Percentiles rank a stretch among this genome's conserved stretches.
Evolutionary conservation across 768 basidiomycete species (phyloP).

Genomic region (Rhizopogon vesiculosus): DNA sequence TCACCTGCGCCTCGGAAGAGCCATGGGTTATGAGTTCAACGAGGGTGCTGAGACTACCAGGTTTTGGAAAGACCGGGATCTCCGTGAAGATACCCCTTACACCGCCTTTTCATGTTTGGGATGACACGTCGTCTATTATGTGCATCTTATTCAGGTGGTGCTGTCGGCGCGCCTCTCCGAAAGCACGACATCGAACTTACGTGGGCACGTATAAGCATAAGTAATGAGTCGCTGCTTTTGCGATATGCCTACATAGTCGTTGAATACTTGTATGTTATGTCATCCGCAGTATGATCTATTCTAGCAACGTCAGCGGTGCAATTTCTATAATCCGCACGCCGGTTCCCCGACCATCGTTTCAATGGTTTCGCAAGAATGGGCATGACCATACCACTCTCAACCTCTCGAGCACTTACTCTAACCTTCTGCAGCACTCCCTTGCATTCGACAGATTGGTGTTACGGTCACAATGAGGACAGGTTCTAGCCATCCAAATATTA

Average conservation of each 20-base stretch:
- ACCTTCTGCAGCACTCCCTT: no score
- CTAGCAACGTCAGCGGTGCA: background rate
- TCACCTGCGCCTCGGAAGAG: conserved; percentile 77
- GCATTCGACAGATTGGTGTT: background rate
- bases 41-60: conserved; percentile 69
- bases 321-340: no score
- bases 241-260: background rate
- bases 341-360: background rate
- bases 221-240: background rate
- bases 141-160: conserved; percentile 46
- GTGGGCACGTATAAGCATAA: background rate
- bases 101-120: conserved; percentile 8
- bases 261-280: background rate
- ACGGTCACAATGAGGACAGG: background rate
- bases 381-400: no score
- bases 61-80: conserved; percentile 77
- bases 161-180: conserved; percentile 31
- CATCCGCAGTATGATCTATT: background rate
- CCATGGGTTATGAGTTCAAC: conserved; percentile 73
- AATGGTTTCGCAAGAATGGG: background rate
- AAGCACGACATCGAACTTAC: background rate
- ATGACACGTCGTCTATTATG: conserved; percentile 6
- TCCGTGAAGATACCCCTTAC: conserved; percentile 57
- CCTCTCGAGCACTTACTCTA: background rate
- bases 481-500: background rate